Conservation (phyloP, 2,329 filamentous ascomycete species). For the Paracoccidioides brasiliensis region DNA sequence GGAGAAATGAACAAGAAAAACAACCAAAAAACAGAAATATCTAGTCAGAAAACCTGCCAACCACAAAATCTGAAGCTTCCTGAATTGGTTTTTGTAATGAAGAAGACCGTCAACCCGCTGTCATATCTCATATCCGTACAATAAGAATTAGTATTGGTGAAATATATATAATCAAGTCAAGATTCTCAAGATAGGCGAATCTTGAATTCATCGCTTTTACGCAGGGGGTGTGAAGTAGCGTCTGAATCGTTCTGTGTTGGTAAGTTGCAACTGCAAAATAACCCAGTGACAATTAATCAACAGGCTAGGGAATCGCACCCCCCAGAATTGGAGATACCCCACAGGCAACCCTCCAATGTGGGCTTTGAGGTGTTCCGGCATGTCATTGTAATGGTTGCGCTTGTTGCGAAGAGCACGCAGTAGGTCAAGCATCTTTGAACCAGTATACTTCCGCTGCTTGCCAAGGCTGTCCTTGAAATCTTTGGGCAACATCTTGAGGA, state of each 20-base stretch:
- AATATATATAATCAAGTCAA: neutral
- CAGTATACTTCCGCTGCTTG: slow-evolving; percentile 91
- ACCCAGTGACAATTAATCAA: slow-evolving; percentile 68
- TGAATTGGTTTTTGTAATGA: too few relatives aligned
- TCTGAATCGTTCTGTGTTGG: slow-evolving; percentile 28
- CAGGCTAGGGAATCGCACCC: slow-evolving; percentile 61
- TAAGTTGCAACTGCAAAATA: slow-evolving; percentile 52
- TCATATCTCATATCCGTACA: too few relatives aligned
- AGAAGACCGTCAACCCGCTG: too few relatives aligned
- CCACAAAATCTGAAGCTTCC: too few relatives aligned
- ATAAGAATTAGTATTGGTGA: neutral
- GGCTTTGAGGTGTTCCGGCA: slow-evolving; percentile 65
- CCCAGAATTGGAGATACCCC: slow-evolving; percentile 78
- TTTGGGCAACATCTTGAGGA: slow-evolving; percentile 60
- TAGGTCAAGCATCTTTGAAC: slow-evolving; percentile 68
- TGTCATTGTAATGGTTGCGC: slow-evolving; percentile 94
- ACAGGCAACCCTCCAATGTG: slow-evolving; percentile 63
- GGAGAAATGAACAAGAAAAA: too few relatives aligned
- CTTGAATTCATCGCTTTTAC: slow-evolving; percentile 9
- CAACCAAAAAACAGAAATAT: too few relatives aligned
- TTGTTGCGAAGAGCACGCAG: slow-evolving; percentile 86
- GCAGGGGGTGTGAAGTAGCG: slow-evolving; percentile 29
- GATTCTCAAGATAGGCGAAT: neutral
- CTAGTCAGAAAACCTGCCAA: too few relatives aligned
- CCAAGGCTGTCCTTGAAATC: slow-evolving; percentile 81